Percentiles rank a stretch among this genome's conserved stretches.
Evolutionary conservation across 306 rosid genomes (phyloP).

Genomic region (Pachyrhizus erosus): DNA sequence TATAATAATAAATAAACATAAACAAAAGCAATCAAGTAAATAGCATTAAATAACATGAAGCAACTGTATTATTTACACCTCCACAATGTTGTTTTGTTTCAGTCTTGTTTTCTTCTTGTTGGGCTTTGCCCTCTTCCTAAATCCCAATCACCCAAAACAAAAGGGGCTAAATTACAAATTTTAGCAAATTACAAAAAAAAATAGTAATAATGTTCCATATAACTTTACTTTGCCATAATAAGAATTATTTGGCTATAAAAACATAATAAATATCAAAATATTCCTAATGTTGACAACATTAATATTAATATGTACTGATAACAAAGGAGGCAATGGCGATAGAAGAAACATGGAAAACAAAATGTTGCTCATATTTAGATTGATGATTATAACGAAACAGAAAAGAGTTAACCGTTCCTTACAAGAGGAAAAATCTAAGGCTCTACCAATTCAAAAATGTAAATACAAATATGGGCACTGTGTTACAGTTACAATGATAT

Average conservation of each 20-base stretch:
- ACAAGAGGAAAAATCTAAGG: slow-evolving; percentile 34
- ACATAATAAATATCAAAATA: neutral
- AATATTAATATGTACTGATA: neutral
- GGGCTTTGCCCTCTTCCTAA: no score
- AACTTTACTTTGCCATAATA: neutral
- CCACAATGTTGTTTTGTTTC: no score
- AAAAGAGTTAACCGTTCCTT: slow-evolving; percentile 4
- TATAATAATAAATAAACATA: no score
- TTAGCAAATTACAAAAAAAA: no score
- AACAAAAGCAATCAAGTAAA: no score
- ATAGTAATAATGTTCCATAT: neutral
- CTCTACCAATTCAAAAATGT: neutral
- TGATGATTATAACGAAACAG: neutral
- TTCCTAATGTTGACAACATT: neutral
- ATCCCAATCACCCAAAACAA: no score
- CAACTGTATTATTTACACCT: no score
- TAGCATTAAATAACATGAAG: no score
- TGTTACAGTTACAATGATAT: slow-evolving; percentile 24
- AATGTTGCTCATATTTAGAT: slow-evolving; percentile 18
- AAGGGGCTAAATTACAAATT: no score
- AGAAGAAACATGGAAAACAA: neutral
- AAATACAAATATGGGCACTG: slow-evolving; percentile 20
- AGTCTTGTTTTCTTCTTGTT: no score
- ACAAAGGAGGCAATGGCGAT: neutral
- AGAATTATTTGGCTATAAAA: neutral